Conservation (phyloP, 108 stramenopile species). For the Epithemia pelagica region DNA sequence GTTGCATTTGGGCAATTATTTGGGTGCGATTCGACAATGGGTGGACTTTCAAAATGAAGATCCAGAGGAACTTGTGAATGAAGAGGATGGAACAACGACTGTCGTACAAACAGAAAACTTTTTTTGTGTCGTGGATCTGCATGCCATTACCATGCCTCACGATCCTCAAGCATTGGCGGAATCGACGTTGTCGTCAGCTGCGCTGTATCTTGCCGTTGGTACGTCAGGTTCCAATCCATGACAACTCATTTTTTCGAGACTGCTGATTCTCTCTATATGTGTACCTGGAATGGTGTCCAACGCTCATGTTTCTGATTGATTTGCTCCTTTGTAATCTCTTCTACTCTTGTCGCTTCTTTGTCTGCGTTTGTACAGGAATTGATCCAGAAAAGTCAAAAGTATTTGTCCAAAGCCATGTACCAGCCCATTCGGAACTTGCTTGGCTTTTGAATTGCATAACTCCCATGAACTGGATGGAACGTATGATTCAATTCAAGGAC, state of each 20-base stretch:
- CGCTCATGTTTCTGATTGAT: too few species aligned
- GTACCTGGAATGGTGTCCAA: too few species aligned
- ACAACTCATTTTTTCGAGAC: too few species aligned
- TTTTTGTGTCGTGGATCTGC: constrained; percentile 98
- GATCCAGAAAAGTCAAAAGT: constrained; percentile 83
- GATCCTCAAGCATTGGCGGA: constrained; percentile 84
- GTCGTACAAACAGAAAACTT: constrained; percentile 76
- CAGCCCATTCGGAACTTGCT: constrained; percentile 93
- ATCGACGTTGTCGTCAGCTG: constrained; percentile 71
- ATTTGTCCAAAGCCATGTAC: constrained; percentile 94
- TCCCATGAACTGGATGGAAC: constrained; percentile 97
- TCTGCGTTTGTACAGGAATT: constrained; percentile 50
- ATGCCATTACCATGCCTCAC: constrained; percentile 98
- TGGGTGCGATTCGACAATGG: constrained; percentile 98
- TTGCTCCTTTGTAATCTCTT: too few species aligned
- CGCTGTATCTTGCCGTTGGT: constrained; percentile 89
- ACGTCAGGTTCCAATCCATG: constrained; percentile 8
- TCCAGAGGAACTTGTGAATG: neutral
- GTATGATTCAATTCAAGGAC: constrained; percentile 99
- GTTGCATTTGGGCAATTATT: constrained; percentile 97
- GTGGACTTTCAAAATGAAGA: constrained; percentile 79
- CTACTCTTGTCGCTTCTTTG: constrained; percentile 5
- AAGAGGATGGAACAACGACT: neutral
- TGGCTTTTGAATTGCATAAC: constrained; percentile 98
- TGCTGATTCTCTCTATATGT: too few species aligned